These are phyloP conservation scores for Neurospora sublineolata DNA, from an alignment of 495 filamentous ascomycete species.

Conservation along the genomic window DNA sequence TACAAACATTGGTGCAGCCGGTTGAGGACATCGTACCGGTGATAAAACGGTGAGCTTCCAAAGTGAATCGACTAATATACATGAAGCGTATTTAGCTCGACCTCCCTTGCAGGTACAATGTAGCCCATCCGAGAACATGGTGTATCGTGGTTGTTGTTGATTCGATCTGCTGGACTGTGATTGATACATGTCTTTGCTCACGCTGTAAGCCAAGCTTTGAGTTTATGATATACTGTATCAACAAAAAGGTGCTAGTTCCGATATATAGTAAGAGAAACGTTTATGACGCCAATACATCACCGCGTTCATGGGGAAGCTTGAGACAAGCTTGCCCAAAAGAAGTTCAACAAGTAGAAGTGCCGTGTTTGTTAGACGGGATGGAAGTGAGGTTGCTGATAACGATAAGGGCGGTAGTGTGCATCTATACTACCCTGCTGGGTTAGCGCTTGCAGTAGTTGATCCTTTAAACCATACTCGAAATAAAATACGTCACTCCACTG, in stretches of 20 bases:
- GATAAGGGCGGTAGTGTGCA: too few relatives aligned
- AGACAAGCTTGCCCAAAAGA: not conserved
- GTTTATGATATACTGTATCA: not conserved
- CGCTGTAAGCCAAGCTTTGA: not conserved
- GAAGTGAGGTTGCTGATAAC: not conserved
- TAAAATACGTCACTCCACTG: slow-evolving; percentile 10
- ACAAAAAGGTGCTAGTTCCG: too few relatives aligned
- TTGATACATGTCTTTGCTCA: not conserved
- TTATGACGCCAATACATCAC: not conserved
- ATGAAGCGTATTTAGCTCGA: too few relatives aligned
- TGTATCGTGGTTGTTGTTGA: not conserved
- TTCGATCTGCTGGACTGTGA: not conserved
- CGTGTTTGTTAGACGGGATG: not conserved
- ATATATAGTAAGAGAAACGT: too few relatives aligned
- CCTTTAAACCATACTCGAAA: not conserved
- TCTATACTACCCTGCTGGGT: not conserved
- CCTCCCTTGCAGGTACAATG: not conserved
- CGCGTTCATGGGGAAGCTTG: not conserved
- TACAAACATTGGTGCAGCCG: not conserved
- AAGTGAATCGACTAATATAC: too few relatives aligned
- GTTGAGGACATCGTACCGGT: not conserved
- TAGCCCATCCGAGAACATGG: not conserved
- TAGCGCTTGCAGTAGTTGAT: not conserved
- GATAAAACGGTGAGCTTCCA: not conserved
- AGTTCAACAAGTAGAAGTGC: not conserved